Conservation (phyloP, 805 yeast genomes). For the Cyberlindnera subsufficiens region DNA sequence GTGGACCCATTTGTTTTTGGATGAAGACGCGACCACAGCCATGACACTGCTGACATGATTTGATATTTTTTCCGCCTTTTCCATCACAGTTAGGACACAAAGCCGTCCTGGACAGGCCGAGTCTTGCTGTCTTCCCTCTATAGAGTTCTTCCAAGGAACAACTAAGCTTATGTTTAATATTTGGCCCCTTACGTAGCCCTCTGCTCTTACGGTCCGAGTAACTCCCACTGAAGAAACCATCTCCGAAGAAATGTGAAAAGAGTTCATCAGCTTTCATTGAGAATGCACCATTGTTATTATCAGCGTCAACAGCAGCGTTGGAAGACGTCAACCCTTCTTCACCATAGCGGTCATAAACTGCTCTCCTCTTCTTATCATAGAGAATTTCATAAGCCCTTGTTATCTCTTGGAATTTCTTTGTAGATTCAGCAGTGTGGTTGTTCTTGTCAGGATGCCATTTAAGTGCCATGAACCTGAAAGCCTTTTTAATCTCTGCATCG, state of each 20-base stretch:
- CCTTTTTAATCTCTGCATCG: conserved; percentile 45
- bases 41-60: conserved; percentile 31
- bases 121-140: conserved; percentile 48
- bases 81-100: conserved; percentile 48
- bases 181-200: conserved; percentile 35
- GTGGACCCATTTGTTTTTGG: conserved; percentile 39
- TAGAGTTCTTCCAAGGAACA: conserved; percentile 53
- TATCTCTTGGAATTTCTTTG: conserved; percentile 87
- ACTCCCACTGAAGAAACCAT: conserved; percentile 12
- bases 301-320: conserved; percentile 26
- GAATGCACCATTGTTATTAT: conserved; percentile 1
- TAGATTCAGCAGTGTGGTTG: conserved; percentile 73
- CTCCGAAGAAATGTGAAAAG: conserved; percentile 28
- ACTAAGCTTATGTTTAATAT: conserved; percentile 49
- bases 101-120: conserved; percentile 46
- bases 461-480: conserved; percentile 53
- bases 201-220: conserved; percentile 10
- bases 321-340: conserved; percentile 81
- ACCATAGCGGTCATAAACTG: conserved; percentile 81
- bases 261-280: conserved; percentile 22
- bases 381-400: conserved; percentile 82
- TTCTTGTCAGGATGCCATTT: conserved; percentile 83
- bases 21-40: conserved; percentile 39
- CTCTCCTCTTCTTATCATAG: conserved; percentile 79
- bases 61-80: conserved; percentile 35